A percentile compares a stretch with the other conserved stretches of the same genome.
phyloP scores from a whole-genome alignment of 306 rosid species.

The Ammopiptanthus mongolicus region DNA sequence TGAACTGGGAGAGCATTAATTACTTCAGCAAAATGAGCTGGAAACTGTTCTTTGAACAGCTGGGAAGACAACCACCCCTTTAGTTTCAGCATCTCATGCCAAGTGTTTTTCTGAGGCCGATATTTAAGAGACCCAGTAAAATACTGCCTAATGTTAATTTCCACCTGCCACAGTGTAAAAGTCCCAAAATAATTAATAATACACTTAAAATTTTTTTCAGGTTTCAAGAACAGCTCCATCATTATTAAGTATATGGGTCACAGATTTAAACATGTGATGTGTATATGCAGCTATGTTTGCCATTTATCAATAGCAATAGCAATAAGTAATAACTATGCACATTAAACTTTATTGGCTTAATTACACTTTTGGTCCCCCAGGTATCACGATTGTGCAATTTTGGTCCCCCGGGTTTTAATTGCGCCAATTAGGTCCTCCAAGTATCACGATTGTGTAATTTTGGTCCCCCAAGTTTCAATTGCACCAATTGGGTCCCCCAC shows the following conservation, averaged over 20 bases:
- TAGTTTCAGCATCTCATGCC: conserved; percentile 72
- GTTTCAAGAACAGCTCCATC: not conserved
- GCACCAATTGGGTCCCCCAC: no score
- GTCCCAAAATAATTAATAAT: conserved; percentile 3
- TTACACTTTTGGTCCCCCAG: no score
- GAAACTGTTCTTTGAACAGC: conserved; percentile 87
- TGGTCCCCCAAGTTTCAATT: no score
- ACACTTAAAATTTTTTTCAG: not conserved
- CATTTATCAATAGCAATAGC: conserved; percentile 1
- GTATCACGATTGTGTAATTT: no score
- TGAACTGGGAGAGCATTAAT: conserved; percentile 75
- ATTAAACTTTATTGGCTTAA: not conserved
- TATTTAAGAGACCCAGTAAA: conserved; percentile 79
- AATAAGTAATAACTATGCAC: conserved; percentile 9
- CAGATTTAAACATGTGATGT: not conserved
- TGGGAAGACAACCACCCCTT: conserved; percentile 88
- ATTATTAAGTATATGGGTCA: not conserved
- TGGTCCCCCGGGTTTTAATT: no score
- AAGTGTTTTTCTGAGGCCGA: conserved; percentile 45
- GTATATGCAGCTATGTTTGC: not conserved
- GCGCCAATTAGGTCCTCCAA: no score
- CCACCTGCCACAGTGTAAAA: conserved; percentile 66
- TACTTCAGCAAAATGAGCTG: conserved; percentile 75
- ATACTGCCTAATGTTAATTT: conserved; percentile 72
- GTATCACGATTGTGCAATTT: no score